Evolutionary conservation across 768 basidiomycete species (phyloP), one percentile per base, ranked within the genome.

Genomic region (Amanita molliuscula): DNA sequence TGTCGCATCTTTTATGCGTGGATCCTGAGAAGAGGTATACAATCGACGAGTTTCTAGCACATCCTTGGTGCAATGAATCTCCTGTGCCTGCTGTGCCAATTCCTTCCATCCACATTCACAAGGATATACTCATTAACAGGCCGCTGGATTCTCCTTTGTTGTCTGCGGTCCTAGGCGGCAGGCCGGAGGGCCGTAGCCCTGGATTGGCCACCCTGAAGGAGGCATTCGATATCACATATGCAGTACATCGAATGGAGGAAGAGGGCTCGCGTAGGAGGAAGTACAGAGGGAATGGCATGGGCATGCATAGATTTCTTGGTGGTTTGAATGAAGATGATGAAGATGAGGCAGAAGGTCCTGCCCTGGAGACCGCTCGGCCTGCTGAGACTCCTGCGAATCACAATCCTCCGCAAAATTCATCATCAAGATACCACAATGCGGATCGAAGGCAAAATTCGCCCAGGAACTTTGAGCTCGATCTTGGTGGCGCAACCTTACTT

Each of bases 201-300:
- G 94, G 96, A 20, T 62, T 98, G 23, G 86, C 91, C 0, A 82
- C 87, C 0, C 81, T 99, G 64, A 98, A 96, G 61, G 96, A 98
- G 63, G 94, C 96, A 3, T 98, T 99, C 66, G 96, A 99, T 64
- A 85, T 99, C 61, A 95, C 96, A 1, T 97, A 97, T 65, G 95
- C 96, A 3, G 96, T 99, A 0, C 96, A 99, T 65, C 83, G 95
- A 15, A 98, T 98, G 95, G 95, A 97, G 63, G 96, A 99, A 65
- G 96, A 99, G 66, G 95, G 93, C 11, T 88, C 88, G 0, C 77
- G 89, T 48, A 73, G 90, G 45, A 77, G 88, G 21, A 90, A 86
- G 41, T 87, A 86, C 66, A 82, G 87, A 48, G 84, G 82, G 3
- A 84, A 83, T 15, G 90, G 86, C 25, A 85, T 82, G 0, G 93